Percentiles rank a stretch among this genome's conserved stretches.
Conservation (phyloP, 768 basidiomycete genomes). For the Termitomyces sp. region DNA sequence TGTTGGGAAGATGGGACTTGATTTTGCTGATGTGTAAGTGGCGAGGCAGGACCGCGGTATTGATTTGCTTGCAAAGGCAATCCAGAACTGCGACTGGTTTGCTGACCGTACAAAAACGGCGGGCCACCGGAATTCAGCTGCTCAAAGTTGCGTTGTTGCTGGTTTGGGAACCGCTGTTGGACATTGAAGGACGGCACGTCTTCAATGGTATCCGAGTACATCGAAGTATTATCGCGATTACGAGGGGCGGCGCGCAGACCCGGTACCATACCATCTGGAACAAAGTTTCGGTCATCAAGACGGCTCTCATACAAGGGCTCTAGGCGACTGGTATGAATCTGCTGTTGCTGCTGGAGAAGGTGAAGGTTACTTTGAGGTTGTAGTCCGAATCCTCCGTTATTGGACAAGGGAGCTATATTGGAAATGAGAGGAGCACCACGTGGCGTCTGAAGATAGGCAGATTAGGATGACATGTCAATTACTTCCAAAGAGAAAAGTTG, state of each 20-base stretch:
- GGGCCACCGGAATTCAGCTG: constrained; percentile 49
- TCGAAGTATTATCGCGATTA: constrained; percentile 45
- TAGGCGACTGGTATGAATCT: constrained; percentile 42
- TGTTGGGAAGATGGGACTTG: constrained; percentile 41
- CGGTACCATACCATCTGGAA: constrained; percentile 83
- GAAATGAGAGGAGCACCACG: constrained; percentile 20
- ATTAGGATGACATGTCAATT: background rate
- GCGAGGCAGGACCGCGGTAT: constrained; percentile 68
- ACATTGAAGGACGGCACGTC: constrained; percentile 53
- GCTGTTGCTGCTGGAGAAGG: constrained; percentile 33
- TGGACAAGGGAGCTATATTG: constrained; percentile 18
- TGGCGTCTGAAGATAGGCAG: constrained; percentile 19
- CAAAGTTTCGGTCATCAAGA: constrained; percentile 69
- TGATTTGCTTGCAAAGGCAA: constrained; percentile 55
- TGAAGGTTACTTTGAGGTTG: constrained; percentile 33
- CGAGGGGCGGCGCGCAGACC: constrained; percentile 68
- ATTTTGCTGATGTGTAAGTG: constrained; percentile 42
- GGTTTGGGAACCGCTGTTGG: constrained; percentile 50
- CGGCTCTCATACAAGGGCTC: constrained; percentile 72
- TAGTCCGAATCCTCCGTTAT: constrained; percentile 25
- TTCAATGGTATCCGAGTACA: constrained; percentile 58
- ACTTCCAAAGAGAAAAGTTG: background rate
- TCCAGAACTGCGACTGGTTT: constrained; percentile 46
- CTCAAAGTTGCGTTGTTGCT: constrained; percentile 46
- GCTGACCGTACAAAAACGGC: constrained; percentile 48